Conservation (phyloP, 2,329 filamentous ascomycete species). For the Apiospora arundinis region DNA sequence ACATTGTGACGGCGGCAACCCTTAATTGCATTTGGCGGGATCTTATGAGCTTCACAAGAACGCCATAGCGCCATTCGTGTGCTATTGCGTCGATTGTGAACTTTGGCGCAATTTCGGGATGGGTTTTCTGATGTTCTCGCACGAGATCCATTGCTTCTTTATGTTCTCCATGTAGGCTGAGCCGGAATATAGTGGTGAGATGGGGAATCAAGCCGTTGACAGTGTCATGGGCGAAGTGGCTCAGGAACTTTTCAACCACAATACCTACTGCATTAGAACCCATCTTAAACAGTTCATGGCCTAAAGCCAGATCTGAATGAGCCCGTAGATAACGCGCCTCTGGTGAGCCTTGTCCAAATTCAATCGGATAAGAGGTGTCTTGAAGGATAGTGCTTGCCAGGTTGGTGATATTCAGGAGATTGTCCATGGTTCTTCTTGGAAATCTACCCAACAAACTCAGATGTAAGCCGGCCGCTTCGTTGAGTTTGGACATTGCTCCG, state of each 20-base stretch:
- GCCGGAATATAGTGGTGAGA: slow-evolving; percentile 52
- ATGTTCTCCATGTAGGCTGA: slow-evolving; percentile 46
- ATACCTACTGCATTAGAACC: slow-evolving; percentile 50
- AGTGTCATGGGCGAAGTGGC: slow-evolving; percentile 54
- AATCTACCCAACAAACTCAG: slow-evolving; percentile 48
- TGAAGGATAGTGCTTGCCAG: slow-evolving; percentile 33
- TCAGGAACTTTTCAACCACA: slow-evolving; percentile 63
- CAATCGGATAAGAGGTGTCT: slow-evolving; percentile 24
- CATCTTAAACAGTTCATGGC: slow-evolving; percentile 50
- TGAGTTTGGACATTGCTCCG: slow-evolving; percentile 51
- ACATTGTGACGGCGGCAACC: slow-evolving; percentile 75
- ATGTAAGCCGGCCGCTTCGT: slow-evolving; percentile 49
- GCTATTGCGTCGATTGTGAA: slow-evolving; percentile 58
- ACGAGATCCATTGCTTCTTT: slow-evolving; percentile 43
- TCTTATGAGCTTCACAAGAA: slow-evolving; percentile 74
- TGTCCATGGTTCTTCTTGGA: slow-evolving; percentile 54
- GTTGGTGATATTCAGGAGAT: slow-evolving; percentile 44
- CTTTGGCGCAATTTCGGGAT: slow-evolving; percentile 46
- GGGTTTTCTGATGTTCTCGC: slow-evolving; percentile 38
- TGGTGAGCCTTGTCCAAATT: background rate
- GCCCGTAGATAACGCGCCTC: slow-evolving; percentile 31
- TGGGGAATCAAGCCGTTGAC: slow-evolving; percentile 46
- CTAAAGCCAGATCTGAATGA: slow-evolving; percentile 45
- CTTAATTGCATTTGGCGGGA: slow-evolving; percentile 92
- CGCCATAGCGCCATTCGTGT: slow-evolving; percentile 72